Base-by-base conservation (phyloP, 805 yeast genomes). In the Saccharomycopsis capsularis region DNA sequence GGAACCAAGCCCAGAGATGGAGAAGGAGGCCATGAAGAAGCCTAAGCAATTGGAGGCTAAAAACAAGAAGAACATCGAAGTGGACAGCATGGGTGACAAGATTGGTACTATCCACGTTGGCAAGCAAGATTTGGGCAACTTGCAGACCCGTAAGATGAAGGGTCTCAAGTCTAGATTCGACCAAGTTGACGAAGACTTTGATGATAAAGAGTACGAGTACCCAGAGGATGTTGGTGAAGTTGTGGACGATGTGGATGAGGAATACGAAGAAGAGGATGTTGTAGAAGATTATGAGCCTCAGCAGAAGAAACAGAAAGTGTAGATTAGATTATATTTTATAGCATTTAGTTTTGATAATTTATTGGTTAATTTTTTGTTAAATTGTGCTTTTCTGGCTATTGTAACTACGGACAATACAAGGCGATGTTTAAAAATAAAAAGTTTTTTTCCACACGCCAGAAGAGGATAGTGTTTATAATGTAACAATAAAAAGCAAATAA, bases 81-180 rank as follows among this genome's bases (percentile, higher is more conserved):
- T 82, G 41, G 98, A 93, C 65, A 60, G 73, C 48, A 77, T 93
- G 85, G 99, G 99, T 70, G 99, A 93, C 67, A 88, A 91, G 79
- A 76, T 93, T 54, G 99, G 97, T 60, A 85, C 91, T 69, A 81
- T 93, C 60, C 99, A 93, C 65, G 85, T 93, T 68, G 97, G 96
- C 68, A 82, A 82, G 66, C 99, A 93, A 73, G 98, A 93, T 65
- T 73, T 93, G 65, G 74, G 78, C 63, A 82, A 82, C 66, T 67
- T 93, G 64, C 99, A 93, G 70, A 91, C 99, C 4, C 81, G 99
- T 70, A 93, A 93, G 80, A 88, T 93, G 96, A 93, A 93, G 76
- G 99, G 99, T 65, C 75, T 93, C 63, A 93, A 93, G 71, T 75
- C 85, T 48, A 79, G 77, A 64, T 90, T 75, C 59, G 96, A 90